Evolutionary conservation across 257 asterid species (phyloP).

Genomic region (Schizonepeta tenuifolia): DNA sequence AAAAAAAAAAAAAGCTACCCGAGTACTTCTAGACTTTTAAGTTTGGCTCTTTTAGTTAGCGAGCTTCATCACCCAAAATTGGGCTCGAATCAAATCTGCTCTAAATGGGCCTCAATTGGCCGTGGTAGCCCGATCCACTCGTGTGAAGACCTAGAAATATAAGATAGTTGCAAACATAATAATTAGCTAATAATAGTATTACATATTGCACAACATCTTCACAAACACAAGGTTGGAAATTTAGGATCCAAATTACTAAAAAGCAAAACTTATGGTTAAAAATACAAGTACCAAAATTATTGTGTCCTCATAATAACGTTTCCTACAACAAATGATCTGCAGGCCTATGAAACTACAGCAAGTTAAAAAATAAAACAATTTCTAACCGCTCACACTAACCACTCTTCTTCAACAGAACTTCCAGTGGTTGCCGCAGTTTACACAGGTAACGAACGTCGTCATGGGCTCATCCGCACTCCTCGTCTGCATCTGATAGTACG

Average conservation of each 20-base stretch:
- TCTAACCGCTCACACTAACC: neutral
- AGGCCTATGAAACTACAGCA: slow-evolving; percentile 12
- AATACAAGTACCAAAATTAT: slow-evolving; percentile 14
- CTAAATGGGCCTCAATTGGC: too few relatives aligned
- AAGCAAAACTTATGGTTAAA: neutral
- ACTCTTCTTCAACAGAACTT: slow-evolving; percentile 61
- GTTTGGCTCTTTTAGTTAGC: too few relatives aligned
- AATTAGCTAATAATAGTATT: too few relatives aligned
- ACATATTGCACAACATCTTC: too few relatives aligned
- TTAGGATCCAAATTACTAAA: neutral
- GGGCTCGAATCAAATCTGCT: too few relatives aligned
- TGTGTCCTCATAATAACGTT: neutral
- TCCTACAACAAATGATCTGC: slow-evolving; percentile 14
- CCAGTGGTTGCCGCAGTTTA: slow-evolving; percentile 87
- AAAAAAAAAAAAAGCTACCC: too few relatives aligned
- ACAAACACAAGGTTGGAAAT: neutral
- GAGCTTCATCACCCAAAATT: too few relatives aligned
- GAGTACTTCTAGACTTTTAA: too few relatives aligned
- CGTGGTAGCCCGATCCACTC: too few relatives aligned
- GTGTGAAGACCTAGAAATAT: too few relatives aligned
- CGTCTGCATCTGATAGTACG: slow-evolving; percentile 93
- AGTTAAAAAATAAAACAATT: slow-evolving; percentile 32
- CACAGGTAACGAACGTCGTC: slow-evolving; percentile 94
- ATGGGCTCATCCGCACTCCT: slow-evolving; percentile 99
- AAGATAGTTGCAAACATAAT: too few relatives aligned